Evolutionary conservation across 2,329 filamentous ascomycete genomes (phyloP).

Genomic region (Alternaria arborescens): DNA sequence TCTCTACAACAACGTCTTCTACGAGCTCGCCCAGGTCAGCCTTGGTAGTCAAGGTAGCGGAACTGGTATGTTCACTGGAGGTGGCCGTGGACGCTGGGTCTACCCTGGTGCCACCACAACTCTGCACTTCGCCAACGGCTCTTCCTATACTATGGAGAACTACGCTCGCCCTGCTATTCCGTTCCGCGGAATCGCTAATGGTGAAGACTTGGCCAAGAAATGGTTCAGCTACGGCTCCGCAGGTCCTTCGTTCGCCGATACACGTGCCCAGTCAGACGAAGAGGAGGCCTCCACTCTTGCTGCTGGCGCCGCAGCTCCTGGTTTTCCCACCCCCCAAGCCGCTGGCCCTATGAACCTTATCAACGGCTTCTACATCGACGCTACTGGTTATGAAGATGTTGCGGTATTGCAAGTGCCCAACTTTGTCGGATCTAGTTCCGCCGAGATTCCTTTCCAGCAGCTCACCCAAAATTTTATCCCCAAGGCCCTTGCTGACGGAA

Average conservation of each 20-base stretch:
- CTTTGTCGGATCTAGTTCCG: slow-evolving; percentile 45
- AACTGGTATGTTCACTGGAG: slow-evolving; percentile 55
- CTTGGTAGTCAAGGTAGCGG: slow-evolving; percentile 52
- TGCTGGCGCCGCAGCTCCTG: slow-evolving; percentile 42
- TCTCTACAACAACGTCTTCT: slow-evolving; percentile 63
- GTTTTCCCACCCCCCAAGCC: slow-evolving; percentile 55
- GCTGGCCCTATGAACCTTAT: slow-evolving; percentile 53
- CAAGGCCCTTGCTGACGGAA: slow-evolving; percentile 58
- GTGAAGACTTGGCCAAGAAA: slow-evolving; percentile 51
- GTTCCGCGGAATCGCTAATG: slow-evolving; percentile 53
- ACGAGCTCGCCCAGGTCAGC: slow-evolving; percentile 55
- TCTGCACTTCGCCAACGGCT: slow-evolving; percentile 57
- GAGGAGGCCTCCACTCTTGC: slow-evolving; percentile 14
- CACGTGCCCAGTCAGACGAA: slow-evolving; percentile 1
- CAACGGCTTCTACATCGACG: slow-evolving; percentile 57
- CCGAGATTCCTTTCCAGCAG: slow-evolving; percentile 48
- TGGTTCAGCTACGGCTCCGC: slow-evolving; percentile 46
- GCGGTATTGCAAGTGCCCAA: slow-evolving; percentile 56
- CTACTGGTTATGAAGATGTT: slow-evolving; percentile 54
- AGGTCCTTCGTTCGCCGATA: not conserved
- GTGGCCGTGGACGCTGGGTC: slow-evolving; percentile 54
- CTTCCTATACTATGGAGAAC: slow-evolving; percentile 52
- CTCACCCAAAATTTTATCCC: slow-evolving; percentile 54
- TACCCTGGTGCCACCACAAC: slow-evolving; percentile 57
- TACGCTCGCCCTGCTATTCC: slow-evolving; percentile 52